Evolutionary conservation across 352 stramenopile genomes (phyloP), one percentile per base, ranked within the genome.

Genomic region (Globisporangium paddicum): DNA sequence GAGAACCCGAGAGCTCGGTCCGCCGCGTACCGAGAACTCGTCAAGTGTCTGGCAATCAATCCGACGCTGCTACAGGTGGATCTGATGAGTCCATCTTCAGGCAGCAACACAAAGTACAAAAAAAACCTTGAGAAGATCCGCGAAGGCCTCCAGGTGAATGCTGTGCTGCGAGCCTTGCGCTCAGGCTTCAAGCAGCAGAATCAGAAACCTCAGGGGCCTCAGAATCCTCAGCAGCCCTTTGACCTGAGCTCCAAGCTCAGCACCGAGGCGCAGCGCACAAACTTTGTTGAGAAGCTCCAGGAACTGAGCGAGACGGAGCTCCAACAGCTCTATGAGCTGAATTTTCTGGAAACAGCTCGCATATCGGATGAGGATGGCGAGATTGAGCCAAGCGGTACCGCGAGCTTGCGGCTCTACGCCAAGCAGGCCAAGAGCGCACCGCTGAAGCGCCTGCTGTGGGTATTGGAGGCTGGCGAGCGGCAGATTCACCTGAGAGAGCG

Each of bases 251-350:
- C 7, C 6, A 11, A 42, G 8, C 25, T 58, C 16, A 8, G 14
- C 14, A 63, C 11, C 21, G 70, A 82, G 13, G 55, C 56, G 0
- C 62, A 82, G 26, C 75, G 79, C 13, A 84, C 76, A 16, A 89
- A 89, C 30, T 86, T 90, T 50, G 69, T 92, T 26, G 62, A 85
- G 25, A 92, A 92, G 58, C 54, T 89, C 25, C 53, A 76, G 30
- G 67, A 72, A 46, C 66, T 87, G 49, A 89, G 73, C 28, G 79
- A 89, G 40, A 58, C 9, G 4, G 78, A 91, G 40, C 68, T 91
- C 0, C 54, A 68, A 18, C 47, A 66, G 49, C 57, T 92, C 0
- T 69, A 71, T n/a, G 55, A 66, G 16, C 66, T 74, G 48, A 63
- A 70, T 6, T 41, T 85, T 9, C 35, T 87, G 18, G 70, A 82